Conservation (phyloP, 352 stramenopile genomes). For the Globisporangium barbulae region DNA sequence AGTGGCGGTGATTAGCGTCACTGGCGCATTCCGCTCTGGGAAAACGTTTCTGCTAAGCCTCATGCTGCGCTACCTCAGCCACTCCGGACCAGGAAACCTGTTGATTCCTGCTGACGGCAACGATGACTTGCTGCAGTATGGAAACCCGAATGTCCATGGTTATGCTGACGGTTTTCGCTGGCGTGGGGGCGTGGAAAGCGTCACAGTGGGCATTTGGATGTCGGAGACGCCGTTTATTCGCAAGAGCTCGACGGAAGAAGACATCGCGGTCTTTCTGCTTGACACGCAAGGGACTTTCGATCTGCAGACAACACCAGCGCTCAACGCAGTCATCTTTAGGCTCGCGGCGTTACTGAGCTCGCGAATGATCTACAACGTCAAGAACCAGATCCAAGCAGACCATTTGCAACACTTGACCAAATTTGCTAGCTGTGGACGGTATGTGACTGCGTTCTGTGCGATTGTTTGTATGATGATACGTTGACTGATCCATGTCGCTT, state of each 20-base stretch:
- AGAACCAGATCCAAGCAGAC: neutral
- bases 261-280: neutral
- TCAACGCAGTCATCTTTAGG: neutral
- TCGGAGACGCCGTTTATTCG: neutral
- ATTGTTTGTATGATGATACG: neutral
- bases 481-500: neutral
- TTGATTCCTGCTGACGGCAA: neutral
- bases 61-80: neutral
- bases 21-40: neutral
- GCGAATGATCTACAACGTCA: neutral
- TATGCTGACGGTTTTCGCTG: neutral
- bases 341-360: neutral
- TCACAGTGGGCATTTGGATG: slow-evolving; percentile 2
- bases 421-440: neutral
- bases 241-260: neutral
- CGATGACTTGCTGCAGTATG: neutral
- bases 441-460: neutral
- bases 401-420: neutral
- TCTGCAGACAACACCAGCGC: neutral
- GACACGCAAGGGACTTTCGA: neutral
- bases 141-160: neutral
- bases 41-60: slow-evolving; percentile 1
- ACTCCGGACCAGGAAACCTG: neutral
- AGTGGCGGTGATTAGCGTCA: neutral
- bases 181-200: neutral